Percentiles rank a stretch among this genome's conserved stretches.
Evolutionary conservation across 306 rosid species (phyloP).

Genomic region (Cucumis hystrix): DNA sequence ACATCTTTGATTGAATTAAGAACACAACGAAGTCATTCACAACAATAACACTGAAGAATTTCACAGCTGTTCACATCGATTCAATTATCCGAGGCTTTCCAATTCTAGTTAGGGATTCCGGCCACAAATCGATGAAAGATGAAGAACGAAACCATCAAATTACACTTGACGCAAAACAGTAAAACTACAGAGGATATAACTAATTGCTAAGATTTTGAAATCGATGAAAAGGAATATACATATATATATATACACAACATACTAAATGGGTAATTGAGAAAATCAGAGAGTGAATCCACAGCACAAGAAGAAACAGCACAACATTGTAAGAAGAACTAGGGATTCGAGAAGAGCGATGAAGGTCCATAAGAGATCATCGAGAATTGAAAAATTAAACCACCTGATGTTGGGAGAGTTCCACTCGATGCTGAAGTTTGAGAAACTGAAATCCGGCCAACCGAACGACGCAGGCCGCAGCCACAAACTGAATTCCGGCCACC

Average conservation of each 20-base stretch:
- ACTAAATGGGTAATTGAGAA: neutral
- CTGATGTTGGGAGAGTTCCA: slow-evolving; percentile 21
- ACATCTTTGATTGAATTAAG: neutral
- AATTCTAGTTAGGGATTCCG: neutral
- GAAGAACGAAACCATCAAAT: neutral
- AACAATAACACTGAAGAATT: neutral
- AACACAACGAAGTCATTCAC: neutral
- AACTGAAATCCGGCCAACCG: slow-evolving; percentile 26
- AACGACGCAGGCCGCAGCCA: slow-evolving; percentile 11
- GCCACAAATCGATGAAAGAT: neutral
- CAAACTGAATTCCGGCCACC: slow-evolving; percentile 26
- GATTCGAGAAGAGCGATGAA: slow-evolving; percentile 28
- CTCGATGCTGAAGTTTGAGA: slow-evolving; percentile 22
- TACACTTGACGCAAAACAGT: neutral
- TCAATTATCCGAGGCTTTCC: neutral
- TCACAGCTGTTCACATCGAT: neutral
- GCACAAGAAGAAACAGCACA: slow-evolving; percentile 42
- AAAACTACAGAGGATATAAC: neutral
- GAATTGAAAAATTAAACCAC: slow-evolving; percentile 23
- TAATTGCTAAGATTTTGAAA: neutral
- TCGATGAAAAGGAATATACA: neutral
- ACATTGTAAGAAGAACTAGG: slow-evolving; percentile 30
- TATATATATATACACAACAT: neutral
- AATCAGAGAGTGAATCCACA: slow-evolving; percentile 47
- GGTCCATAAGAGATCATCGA: slow-evolving; percentile 35